Evolutionary conservation across 2,329 filamentous ascomycete genomes (phyloP).

Genomic region (Pseudocercospora fuligena): DNA sequence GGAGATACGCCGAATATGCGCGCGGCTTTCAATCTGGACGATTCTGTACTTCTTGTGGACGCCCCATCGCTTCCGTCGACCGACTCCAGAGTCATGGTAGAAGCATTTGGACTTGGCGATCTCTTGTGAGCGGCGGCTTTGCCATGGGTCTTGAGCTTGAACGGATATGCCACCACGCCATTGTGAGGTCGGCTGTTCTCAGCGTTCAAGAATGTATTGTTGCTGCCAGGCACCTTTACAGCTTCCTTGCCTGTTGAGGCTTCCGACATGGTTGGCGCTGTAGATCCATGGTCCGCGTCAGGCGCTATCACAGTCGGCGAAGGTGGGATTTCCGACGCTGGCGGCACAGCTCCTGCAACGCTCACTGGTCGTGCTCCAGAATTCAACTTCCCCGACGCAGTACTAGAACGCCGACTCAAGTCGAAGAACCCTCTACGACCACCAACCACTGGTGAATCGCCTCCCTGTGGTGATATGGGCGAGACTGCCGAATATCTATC

Average conservation of each 20-base stretch:
- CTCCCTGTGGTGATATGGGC: slow-evolving; percentile 9
- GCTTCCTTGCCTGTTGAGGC: slow-evolving; percentile 26
- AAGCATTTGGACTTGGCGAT: slow-evolving; percentile 28
- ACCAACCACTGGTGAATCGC: slow-evolving; percentile 1
- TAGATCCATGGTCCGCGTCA: neutral
- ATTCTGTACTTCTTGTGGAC: slow-evolving; percentile 3
- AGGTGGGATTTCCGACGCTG: slow-evolving; percentile 10
- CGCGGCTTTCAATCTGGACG: slow-evolving; percentile 6
- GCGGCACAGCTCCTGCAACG: slow-evolving; percentile 26
- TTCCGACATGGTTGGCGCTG: slow-evolving; percentile 25
- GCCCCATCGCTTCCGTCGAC: slow-evolving; percentile 12
- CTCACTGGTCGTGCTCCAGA: slow-evolving; percentile 36
- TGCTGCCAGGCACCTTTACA: slow-evolving; percentile 39
- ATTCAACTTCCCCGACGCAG: slow-evolving; percentile 24
- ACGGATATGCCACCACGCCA: slow-evolving; percentile 73
- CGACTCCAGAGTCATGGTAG: slow-evolving; percentile 36
- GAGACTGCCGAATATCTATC: slow-evolving; percentile 18
- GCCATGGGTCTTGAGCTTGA: slow-evolving; percentile 58
- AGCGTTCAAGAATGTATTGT: slow-evolving; percentile 53
- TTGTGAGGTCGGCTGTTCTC: slow-evolving; percentile 69
- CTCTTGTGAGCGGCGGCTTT: slow-evolving; percentile 43
- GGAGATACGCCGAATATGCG: neutral
- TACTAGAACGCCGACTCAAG: slow-evolving; percentile 29
- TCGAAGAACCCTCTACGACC: slow-evolving; percentile 24
- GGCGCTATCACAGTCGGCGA: slow-evolving; percentile 15